phyloP scores from a whole-genome alignment of 306 rosid species.

The Echinosophora koreensis region DNA sequence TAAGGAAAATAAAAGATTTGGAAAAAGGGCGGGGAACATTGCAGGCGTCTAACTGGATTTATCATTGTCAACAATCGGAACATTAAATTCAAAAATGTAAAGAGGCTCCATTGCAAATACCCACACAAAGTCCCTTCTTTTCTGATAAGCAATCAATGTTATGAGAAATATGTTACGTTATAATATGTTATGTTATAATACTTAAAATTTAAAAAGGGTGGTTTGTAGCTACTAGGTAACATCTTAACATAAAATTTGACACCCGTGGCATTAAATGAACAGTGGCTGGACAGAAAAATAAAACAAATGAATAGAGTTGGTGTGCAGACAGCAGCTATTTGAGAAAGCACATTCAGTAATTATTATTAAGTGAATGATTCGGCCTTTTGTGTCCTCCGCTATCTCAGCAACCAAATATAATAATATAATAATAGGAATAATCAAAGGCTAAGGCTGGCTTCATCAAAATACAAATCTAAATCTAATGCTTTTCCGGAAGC shows the following conservation, averaged over 20 bases:
- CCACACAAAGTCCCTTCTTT: background rate
- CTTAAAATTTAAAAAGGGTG: background rate
- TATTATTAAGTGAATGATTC: background rate
- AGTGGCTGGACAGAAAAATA: background rate
- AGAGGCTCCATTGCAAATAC: slow-evolving; percentile 16
- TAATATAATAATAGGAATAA: too few species aligned
- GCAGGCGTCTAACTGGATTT: background rate
- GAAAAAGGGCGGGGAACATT: background rate
- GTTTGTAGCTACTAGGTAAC: background rate
- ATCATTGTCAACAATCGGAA: background rate
- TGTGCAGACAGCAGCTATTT: background rate
- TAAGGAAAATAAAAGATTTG: background rate
- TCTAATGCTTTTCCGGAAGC: background rate
- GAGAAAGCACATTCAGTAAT: slow-evolving; percentile 22
- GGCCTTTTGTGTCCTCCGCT: too few species aligned
- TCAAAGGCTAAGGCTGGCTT: background rate
- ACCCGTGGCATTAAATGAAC: slow-evolving; percentile 1
- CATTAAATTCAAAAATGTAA: slow-evolving; percentile 1
- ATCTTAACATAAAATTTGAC: slow-evolving; percentile 14
- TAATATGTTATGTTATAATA: background rate
- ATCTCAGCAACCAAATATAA: background rate
- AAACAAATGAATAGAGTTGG: background rate
- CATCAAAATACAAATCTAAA: slow-evolving; percentile 26
- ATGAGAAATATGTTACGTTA: background rate
- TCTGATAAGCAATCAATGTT: slow-evolving; percentile 13